A percentile compares a stretch with the other conserved stretches of the same genome.
These are phyloP conservation scores for Apiosordaria backusii DNA, from an alignment of 495 filamentous ascomycete species.

Conservation along the genomic window DNA sequence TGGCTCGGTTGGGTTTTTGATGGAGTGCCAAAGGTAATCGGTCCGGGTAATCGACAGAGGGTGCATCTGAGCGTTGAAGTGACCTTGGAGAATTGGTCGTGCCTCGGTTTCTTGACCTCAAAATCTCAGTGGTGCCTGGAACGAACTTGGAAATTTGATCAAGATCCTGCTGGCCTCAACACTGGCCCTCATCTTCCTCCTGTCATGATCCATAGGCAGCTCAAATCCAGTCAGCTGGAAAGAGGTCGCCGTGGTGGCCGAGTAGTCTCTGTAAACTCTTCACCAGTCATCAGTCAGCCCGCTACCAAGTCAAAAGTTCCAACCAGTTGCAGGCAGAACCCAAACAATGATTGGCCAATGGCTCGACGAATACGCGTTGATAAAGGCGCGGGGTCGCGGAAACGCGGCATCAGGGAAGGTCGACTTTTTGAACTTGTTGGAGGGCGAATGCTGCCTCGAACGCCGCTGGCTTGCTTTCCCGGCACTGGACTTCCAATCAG, in stretches of 20 bases:
- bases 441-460: background rate
- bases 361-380: conserved; percentile 3
- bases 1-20: background rate
- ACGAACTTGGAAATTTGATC: background rate
- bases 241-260: background rate
- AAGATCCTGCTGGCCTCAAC: background rate
- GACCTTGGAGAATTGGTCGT: background rate
- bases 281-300: background rate
- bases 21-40: background rate
- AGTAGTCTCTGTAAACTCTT: background rate
- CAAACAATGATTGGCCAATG: background rate
- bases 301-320: background rate
- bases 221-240: background rate
- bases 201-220: background rate
- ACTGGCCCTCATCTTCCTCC: background rate
- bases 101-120: background rate
- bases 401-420: background rate
- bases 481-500: background rate
- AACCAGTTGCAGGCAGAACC: background rate
- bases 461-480: conserved; percentile 1
- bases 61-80: background rate
- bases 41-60: background rate
- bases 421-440: background rate
- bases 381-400: background rate
- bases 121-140: background rate